Evolutionary conservation across 306 rosid genomes (phyloP), one percentile per base, ranked within the genome.

Genomic region (Canavalia gladiata): DNA sequence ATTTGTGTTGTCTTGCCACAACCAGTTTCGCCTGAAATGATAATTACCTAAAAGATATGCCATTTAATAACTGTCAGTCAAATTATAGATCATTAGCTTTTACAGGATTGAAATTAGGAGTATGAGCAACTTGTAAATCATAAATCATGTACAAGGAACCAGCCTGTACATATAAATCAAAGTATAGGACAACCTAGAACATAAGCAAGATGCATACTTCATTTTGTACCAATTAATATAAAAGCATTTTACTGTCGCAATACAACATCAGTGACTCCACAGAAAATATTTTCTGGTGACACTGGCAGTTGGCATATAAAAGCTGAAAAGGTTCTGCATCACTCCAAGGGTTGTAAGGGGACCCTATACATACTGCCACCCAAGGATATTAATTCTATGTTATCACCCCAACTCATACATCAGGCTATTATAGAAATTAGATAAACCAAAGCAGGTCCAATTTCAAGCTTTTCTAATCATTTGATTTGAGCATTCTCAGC

Each of bases 1-100:
- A 96, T 89, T 90, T 96, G 99, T 8, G 99, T 96, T 73, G 99
- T 96, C 90, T 96, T 96, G 66, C 99, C 98, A 88, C 99, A 96
- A 67, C 99, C 98, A 79, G 99, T 96, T 92, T 96, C 89, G 47
- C 99, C 99, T 28, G 99, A 96, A 81, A 96, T 83, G 79, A 92
- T 82, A 57, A 88, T 82, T 79, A 96, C 97, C 98, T 93, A 86
- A 81, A 85, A 41, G 81, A 78, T 54, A 66, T 51, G 57, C 6
- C 51, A 64, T 35, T 69, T 29, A 59, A 68, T 45, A 67, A 72
- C 54, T 35, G 41, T 58, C 65, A 65, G 59, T 11, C 75, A 55
- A 77, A 78, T 41, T 72, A 49, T 42, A 66, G 41, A 76, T 76
- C 25, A 35, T 28, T 50, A 67, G 35, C 6, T 50, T 42, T n/a